A percentile compares a stretch with the other conserved stretches of the same genome.
Conservation (phyloP, 352 stramenopile species). For the Phytophthora colocasiae region DNA sequence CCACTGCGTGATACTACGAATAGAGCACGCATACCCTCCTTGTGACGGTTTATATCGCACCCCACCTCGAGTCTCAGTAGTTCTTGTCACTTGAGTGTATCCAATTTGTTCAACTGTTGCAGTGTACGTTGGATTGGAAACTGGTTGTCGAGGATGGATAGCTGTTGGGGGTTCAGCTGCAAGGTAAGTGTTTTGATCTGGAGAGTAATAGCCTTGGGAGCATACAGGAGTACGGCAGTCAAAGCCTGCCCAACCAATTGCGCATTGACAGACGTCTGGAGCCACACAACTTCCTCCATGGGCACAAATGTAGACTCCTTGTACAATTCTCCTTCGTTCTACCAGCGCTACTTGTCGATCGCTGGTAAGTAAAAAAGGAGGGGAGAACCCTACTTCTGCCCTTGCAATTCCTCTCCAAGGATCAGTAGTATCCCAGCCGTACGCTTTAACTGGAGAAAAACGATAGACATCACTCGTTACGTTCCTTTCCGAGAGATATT, state of each 20-base stretch:
- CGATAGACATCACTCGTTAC: constrained; percentile 78
- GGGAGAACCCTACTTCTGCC: constrained; percentile 53
- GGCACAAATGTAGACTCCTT: constrained; percentile 95
- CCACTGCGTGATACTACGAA: constrained; percentile 94
- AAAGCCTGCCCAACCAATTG: constrained; percentile 94
- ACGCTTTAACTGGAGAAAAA: constrained; percentile 83
- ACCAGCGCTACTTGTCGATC: constrained; percentile 94
- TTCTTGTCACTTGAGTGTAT: constrained; percentile 55
- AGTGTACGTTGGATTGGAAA: constrained; percentile 72
- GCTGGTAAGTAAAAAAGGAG: constrained; percentile 62
- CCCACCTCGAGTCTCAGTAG: constrained; percentile 43
- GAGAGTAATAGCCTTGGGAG: constrained; percentile 93
- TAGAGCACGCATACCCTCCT: constrained; percentile 95
- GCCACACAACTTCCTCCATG: constrained; percentile 93
- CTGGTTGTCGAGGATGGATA: constrained; percentile 53
- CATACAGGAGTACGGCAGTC: constrained; percentile 97
- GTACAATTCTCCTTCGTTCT: constrained; percentile 80
- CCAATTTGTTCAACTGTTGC: constrained; percentile 60
- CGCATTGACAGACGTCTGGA: constrained; percentile 93
- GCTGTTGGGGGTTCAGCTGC: constrained; percentile 63
- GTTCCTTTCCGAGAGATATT: constrained; percentile 89
- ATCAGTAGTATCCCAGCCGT: constrained; percentile 82
- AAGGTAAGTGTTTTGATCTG: constrained; percentile 80
- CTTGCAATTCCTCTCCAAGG: constrained; percentile 74
- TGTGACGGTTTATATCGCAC: constrained; percentile 77